phyloP scores from a whole-genome alignment of 768 basidiomycete genomes.

The Tulasnella sp. region DNA sequence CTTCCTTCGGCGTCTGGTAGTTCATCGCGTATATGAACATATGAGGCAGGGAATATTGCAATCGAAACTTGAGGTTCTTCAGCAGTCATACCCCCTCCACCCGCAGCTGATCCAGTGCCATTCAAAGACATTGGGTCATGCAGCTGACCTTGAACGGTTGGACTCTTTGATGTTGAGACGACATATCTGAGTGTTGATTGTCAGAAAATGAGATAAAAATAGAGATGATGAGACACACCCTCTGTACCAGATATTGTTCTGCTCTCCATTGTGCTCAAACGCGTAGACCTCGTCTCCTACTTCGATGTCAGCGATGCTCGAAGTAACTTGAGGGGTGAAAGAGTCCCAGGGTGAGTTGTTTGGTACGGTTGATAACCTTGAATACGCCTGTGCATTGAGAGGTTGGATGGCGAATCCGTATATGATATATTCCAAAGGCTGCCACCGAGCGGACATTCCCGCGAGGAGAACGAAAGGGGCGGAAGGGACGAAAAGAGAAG shows the following conservation, averaged over 20 bases:
- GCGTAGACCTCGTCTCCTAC: constrained; percentile 96
- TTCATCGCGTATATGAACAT: constrained; percentile 76
- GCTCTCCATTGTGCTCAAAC: constrained; percentile 80
- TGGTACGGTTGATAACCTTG: constrained; percentile 34
- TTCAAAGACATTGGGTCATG: constrained; percentile 40
- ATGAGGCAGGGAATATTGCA: constrained; percentile 85
- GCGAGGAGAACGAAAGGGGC: not conserved
- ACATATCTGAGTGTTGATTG: constrained; percentile 47
- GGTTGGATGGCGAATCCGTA: constrained; percentile 88
- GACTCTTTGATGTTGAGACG: constrained; percentile 65
- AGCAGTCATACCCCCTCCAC: not conserved
- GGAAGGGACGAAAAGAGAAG: constrained; percentile 3
- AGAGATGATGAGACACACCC: constrained; percentile 48
- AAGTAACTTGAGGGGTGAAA: constrained; percentile 26
- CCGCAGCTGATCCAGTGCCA: not conserved
- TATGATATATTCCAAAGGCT: constrained; percentile 58
- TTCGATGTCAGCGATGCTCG: constrained; percentile 55
- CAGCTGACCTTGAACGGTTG: constrained; percentile 53
- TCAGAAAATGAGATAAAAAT: not conserved
- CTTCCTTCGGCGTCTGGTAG: constrained; percentile 78
- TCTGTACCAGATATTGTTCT: constrained; percentile 80
- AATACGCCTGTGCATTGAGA: constrained; percentile 58
- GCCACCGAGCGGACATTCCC: constrained; percentile 29
- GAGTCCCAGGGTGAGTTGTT: constrained; percentile 6
- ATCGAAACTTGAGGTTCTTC: constrained; percentile 52